Evolutionary conservation across 1,284 basidiomycete species (phyloP).

Genomic region (Cryptococcus sp.): DNA sequence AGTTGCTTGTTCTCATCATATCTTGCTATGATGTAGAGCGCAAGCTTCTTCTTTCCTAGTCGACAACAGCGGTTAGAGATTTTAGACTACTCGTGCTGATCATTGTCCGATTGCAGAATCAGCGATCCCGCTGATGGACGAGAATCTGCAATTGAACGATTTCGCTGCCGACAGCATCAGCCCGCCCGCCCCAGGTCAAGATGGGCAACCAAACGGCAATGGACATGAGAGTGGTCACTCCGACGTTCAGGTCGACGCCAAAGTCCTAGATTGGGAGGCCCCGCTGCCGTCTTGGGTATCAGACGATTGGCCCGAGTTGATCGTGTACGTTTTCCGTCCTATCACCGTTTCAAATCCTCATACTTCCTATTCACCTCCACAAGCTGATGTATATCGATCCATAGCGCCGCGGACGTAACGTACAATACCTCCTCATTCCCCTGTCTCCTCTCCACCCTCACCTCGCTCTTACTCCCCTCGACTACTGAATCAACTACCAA

Average conservation of each 20-base stretch:
- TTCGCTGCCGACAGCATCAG: constrained; percentile 5
- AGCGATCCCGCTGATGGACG: constrained; percentile 72
- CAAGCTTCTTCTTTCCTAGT: no score
- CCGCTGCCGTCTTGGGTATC: constrained; percentile 58
- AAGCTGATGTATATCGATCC: not conserved
- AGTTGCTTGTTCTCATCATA: constrained; percentile 37
- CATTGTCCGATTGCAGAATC: constrained; percentile 59
- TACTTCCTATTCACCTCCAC: not conserved
- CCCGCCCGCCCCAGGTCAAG: not conserved
- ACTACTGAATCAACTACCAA: not conserved
- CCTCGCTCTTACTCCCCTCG: constrained; percentile 27
- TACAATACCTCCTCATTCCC: constrained; percentile 85
- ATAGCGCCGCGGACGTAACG: constrained; percentile 83
- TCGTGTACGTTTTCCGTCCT: constrained; percentile 40
- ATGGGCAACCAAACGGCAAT: not conserved
- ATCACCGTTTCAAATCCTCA: not conserved
- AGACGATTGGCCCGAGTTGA: constrained; percentile 26
- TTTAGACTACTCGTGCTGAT: not conserved
- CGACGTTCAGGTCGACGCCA: constrained; percentile 44
- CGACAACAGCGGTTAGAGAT: no score
- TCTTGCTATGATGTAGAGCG: not conserved
- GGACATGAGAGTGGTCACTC: not conserved
- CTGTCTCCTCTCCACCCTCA: constrained; percentile 41
- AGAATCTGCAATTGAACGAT: constrained; percentile 66
- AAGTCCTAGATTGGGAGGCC: constrained; percentile 74